Conservation (phyloP, 768 basidiomycete species). For the Pulveroboletus sp. region DNA sequence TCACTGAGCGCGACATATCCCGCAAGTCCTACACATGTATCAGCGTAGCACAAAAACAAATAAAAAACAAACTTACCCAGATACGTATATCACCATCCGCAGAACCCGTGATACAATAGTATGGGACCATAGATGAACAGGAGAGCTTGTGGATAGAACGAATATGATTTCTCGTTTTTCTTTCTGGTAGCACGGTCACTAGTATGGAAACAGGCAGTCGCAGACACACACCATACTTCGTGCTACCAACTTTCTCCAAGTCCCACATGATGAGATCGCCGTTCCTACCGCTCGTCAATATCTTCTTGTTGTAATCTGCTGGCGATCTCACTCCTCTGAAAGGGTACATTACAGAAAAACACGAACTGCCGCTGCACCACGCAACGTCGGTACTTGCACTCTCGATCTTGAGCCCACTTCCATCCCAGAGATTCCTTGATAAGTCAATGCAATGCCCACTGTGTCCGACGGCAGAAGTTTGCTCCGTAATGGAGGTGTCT, state of each 20-base stretch:
- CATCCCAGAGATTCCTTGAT: constrained; percentile 76
- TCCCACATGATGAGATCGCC: constrained; percentile 88
- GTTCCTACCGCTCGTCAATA: constrained; percentile 76
- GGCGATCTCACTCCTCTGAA: constrained; percentile 1
- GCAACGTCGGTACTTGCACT: constrained; percentile 76
- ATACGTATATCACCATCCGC: constrained; percentile 79
- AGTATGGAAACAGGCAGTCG: constrained; percentile 8
- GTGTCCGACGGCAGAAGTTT: constrained; percentile 51
- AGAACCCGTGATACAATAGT: constrained; percentile 77
- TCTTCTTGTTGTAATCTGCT: constrained; percentile 68
- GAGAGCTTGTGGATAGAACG: constrained; percentile 71
- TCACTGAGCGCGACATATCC: constrained; percentile 63
- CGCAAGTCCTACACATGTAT: constrained; percentile 60
- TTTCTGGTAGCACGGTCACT: constrained; percentile 49
- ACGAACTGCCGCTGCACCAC: constrained; percentile 72
- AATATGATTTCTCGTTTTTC: constrained; percentile 63
- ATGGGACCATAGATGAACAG: constrained; percentile 62
- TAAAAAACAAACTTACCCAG: constrained; percentile 51
- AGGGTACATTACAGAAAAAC: not conserved
- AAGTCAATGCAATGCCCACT: constrained; percentile 70
- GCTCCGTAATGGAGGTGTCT: constrained; percentile 38
- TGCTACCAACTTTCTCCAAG: constrained; percentile 58
- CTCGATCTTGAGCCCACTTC: constrained; percentile 75
- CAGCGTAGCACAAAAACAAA: not conserved
- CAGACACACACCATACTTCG: constrained; percentile 62